Percentiles rank a stretch among this genome's conserved stretches.
Conservation (phyloP, 495 filamentous ascomycete genomes). For the Trichoderma orchidacearum region DNA sequence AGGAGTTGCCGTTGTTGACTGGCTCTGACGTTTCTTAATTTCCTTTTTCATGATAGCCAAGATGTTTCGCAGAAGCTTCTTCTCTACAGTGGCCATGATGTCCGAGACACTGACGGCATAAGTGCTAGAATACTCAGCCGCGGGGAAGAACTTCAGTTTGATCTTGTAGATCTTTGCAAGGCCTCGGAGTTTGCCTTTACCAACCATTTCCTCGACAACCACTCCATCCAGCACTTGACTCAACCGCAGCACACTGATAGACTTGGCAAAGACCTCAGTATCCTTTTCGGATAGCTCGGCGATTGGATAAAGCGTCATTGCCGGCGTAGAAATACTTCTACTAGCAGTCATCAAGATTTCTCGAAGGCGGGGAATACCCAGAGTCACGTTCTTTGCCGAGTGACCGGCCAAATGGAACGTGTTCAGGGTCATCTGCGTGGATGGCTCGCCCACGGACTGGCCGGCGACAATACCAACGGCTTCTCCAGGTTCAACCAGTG, state of each 20-base stretch:
- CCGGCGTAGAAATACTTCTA: conserved; percentile 70
- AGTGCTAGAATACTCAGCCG: conserved; percentile 65
- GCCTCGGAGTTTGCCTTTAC: conserved; percentile 45
- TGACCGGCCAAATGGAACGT: conserved; percentile 99
- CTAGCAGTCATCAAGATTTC: conserved; percentile 99
- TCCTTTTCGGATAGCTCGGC: conserved; percentile 55
- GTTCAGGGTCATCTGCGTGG: conserved; percentile 99
- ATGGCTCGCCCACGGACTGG: conserved; percentile 93
- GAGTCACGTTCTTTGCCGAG: conserved; percentile 94
- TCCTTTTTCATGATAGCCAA: conserved; percentile 55
- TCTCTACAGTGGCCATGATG: conserved; percentile 66
- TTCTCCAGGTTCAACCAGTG: conserved; percentile 89
- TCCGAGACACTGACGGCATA: conserved; percentile 72
- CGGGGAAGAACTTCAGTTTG: conserved; percentile 68
- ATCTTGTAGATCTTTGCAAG: conserved; percentile 78
- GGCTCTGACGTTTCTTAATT: conserved; percentile 60
- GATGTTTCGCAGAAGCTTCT: conserved; percentile 59
- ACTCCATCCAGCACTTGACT: conserved; percentile 77
- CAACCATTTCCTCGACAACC: conserved; percentile 62
- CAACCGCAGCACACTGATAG: conserved; percentile 77
- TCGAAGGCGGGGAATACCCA: conserved; percentile 91
- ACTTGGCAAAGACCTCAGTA: conserved; percentile 75
- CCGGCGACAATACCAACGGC: conserved; percentile 96
- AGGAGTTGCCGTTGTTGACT: conserved; percentile 55
- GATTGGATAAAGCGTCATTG: conserved; percentile 77